Evolutionary conservation across 768 basidiomycete genomes (phyloP).

Genomic region (Lyophyllum decastes): DNA sequence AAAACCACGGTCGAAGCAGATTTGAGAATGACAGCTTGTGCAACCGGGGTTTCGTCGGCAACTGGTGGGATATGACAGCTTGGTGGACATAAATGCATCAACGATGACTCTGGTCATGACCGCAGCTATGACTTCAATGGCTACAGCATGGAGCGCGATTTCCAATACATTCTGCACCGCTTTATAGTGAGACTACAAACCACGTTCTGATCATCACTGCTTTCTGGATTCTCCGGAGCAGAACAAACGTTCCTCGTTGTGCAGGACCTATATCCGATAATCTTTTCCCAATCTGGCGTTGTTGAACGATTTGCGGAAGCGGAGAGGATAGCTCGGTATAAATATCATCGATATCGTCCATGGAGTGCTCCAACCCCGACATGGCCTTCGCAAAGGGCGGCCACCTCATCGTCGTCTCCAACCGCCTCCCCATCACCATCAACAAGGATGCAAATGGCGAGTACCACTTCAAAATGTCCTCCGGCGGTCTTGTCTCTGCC

Average conservation of each 20-base stretch:
- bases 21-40: slow-evolving; percentile 6
- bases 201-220: background rate
- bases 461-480: slow-evolving; percentile 99
- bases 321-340: slow-evolving; percentile 6
- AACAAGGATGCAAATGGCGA: slow-evolving; percentile 89
- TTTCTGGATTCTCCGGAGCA: slow-evolving; percentile 7
- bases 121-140: slow-evolving; percentile 5
- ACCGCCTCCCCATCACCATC: slow-evolving; percentile 94
- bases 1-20: background rate
- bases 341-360: slow-evolving; percentile 9
- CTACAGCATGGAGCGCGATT: background rate
- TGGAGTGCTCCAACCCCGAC: slow-evolving; percentile 26
- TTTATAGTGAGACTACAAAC: background rate
- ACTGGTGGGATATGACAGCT: background rate
- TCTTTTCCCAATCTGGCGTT: slow-evolving; percentile 35
- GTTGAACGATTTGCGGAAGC: slow-evolving; percentile 23
- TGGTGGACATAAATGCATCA: slow-evolving; percentile 4
- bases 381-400: slow-evolving; percentile 43
- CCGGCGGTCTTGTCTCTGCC: slow-evolving; percentile 96
- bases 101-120: background rate
- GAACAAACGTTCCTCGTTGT: slow-evolving; percentile 29
- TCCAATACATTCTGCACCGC: background rate
- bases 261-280: slow-evolving; percentile 28
- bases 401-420: slow-evolving; percentile 94
- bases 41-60: slow-evolving; percentile 12